Evolutionary conservation across 805 yeast genomes (phyloP).

Genomic region (Starmerella stellata): DNA sequence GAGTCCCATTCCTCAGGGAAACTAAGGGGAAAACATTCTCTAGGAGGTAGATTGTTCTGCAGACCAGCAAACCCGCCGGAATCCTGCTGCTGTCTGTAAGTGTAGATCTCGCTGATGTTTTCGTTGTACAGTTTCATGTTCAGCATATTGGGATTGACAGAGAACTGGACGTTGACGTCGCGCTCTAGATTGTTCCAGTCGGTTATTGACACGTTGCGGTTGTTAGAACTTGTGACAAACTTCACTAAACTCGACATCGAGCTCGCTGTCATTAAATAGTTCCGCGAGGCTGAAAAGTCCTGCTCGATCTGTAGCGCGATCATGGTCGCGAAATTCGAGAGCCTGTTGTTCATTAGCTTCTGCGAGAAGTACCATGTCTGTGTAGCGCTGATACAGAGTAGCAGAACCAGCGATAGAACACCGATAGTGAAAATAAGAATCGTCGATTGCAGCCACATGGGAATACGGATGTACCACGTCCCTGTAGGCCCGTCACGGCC

Average conservation of each 20-base stretch:
- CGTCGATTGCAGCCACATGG: slow-evolving; percentile 14
- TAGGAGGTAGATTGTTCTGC: slow-evolving; percentile 1
- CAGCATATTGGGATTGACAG: slow-evolving; percentile 1
- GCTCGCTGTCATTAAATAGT: not conserved
- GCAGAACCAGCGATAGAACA: slow-evolving; percentile 9
- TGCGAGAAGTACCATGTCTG: slow-evolving; percentile 13
- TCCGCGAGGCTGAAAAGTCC: slow-evolving; percentile 2
- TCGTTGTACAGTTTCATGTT: slow-evolving; percentile 7
- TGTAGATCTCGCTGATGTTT: slow-evolving; percentile 3
- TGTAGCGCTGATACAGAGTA: slow-evolving; percentile 8
- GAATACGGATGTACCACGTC: slow-evolving; percentile 12
- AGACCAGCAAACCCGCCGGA: not conserved
- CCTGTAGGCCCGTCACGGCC: slow-evolving; percentile 6
- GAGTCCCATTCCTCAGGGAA: not conserved
- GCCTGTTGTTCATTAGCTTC: slow-evolving; percentile 8
- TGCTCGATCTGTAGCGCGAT: slow-evolving; percentile 11
- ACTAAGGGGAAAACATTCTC: slow-evolving; percentile 5
- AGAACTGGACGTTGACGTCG: slow-evolving; percentile 4
- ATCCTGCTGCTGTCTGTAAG: slow-evolving; percentile 1
- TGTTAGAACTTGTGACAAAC: slow-evolving; percentile 2
- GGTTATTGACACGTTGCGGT: not conserved
- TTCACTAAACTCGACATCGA: slow-evolving; percentile 2
- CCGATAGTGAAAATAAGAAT: slow-evolving; percentile 12
- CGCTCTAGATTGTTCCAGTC: slow-evolving; percentile 3
- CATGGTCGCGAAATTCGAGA: slow-evolving; percentile 13